These are phyloP conservation scores for Phytophthora litchii DNA, from an alignment of 352 stramenopile genomes.

Conservation along the genomic window DNA sequence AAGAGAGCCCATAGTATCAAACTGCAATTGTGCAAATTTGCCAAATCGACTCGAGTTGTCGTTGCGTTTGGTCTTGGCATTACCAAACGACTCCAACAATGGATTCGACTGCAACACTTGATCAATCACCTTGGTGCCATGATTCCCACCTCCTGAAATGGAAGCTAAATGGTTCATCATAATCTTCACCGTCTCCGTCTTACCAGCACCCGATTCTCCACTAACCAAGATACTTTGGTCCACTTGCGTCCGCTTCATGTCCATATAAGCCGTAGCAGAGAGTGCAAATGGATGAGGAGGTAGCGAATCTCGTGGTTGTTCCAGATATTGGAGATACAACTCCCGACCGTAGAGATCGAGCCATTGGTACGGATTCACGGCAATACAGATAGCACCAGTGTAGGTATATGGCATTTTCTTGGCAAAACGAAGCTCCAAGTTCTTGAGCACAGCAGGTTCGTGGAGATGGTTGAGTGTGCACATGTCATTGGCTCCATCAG, in stretches of 20 bases:
- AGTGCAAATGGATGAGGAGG: conserved; percentile 74
- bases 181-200: conserved; percentile 96
- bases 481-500: conserved; percentile 78
- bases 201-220: conserved; percentile 89
- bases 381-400: conserved; percentile 81
- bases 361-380: conserved; percentile 85
- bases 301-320: conserved; percentile 57
- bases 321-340: conserved; percentile 71
- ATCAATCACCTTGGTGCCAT: conserved; percentile 77
- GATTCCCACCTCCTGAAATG: conserved; percentile 68
- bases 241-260: conserved; percentile 74
- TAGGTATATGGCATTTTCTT: conserved; percentile 84
- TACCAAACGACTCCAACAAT: conserved; percentile 77
- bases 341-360: conserved; percentile 75
- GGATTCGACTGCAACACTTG: conserved; percentile 83
- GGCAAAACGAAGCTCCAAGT: conserved; percentile 72
- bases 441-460: conserved; percentile 78
- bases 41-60: conserved; percentile 85
- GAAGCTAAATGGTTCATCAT: conserved; percentile 87
- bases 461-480: conserved; percentile 82
- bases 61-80: conserved; percentile 86
- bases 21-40: conserved; percentile 85
- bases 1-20: conserved; percentile 61
- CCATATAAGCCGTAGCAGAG: conserved; percentile 67
- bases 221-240: conserved; percentile 91